Evolutionary conservation across 2,329 filamentous ascomycete species (phyloP).

Genomic region (Paracamarosporium sp.): DNA sequence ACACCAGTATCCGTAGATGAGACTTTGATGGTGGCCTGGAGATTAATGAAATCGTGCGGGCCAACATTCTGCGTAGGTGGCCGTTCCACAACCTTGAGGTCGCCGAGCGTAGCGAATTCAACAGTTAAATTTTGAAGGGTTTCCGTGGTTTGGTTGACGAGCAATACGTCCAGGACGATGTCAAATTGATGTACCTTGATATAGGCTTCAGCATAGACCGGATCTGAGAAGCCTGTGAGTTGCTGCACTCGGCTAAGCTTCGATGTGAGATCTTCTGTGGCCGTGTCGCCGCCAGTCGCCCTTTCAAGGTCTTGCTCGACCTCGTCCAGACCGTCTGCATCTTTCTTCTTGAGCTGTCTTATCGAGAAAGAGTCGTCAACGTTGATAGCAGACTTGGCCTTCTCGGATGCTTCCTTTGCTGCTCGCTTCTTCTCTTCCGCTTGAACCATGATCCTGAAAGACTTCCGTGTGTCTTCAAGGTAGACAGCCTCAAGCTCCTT

Average conservation of each 20-base stretch:
- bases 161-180: constrained; percentile 92
- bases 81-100: constrained; percentile 96
- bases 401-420: constrained; percentile 91
- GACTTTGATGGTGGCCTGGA: constrained; percentile 98
- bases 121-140: constrained; percentile 97
- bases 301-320: constrained; percentile 90
- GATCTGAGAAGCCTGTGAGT: constrained; percentile 96
- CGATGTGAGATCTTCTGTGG: constrained; percentile 84
- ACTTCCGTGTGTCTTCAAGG: constrained; percentile 91
- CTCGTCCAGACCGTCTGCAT: constrained; percentile 80
- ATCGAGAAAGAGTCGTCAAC: constrained; percentile 95
- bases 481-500: constrained; percentile 93
- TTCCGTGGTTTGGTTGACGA: constrained; percentile 97
- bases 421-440: constrained; percentile 97
- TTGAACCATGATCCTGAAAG: constrained; percentile 96
- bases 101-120: constrained; percentile 96
- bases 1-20: constrained; percentile 97
- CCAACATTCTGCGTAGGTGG: constrained; percentile 95
- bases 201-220: constrained; percentile 98
- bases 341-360: constrained; percentile 88
- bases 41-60: constrained; percentile 96
- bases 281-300: constrained; percentile 88
- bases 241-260: constrained; percentile 97
- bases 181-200: constrained; percentile 98
- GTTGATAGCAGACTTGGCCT: constrained; percentile 91